These are phyloP conservation scores for Trichophyton equinum DNA, from an alignment of 2,329 filamentous ascomycete species.

Conservation along the genomic window DNA sequence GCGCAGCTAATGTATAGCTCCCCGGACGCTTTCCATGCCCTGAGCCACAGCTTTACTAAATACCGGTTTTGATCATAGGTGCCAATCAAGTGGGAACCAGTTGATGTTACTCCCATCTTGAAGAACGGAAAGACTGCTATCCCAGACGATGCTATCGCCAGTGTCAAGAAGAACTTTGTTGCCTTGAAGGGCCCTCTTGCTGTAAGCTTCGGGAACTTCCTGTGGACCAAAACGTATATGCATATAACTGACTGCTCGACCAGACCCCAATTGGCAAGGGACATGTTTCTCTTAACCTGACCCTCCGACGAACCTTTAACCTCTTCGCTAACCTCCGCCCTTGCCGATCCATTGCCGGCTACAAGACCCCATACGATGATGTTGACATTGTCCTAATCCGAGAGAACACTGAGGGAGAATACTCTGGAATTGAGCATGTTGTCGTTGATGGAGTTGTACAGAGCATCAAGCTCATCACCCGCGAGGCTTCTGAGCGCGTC, in stretches of 20 bases:
- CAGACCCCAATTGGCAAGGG: constrained; percentile 95
- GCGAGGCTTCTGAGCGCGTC: constrained; percentile 86
- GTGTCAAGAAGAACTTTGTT: constrained; percentile 89
- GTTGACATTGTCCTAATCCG: constrained; percentile 96
- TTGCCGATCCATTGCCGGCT: constrained; percentile 91
- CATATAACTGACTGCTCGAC: neutral
- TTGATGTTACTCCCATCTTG: constrained; percentile 86
- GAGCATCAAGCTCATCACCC: constrained; percentile 98
- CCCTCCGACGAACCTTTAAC: constrained; percentile 97
- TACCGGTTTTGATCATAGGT: constrained; percentile 41
- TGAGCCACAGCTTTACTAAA: neutral
- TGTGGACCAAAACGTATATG: neutral
- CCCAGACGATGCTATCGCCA: constrained; percentile 81
- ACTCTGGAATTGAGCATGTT: constrained; percentile 97
- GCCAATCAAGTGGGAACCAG: constrained; percentile 91
- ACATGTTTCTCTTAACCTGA: constrained; percentile 97
- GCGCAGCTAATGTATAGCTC: constrained; percentile 65
- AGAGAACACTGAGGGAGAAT: constrained; percentile 99
- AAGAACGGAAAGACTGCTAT: constrained; percentile 95
- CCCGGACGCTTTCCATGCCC: neutral
- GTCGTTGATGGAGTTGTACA: constrained; percentile 97
- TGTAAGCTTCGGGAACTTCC: constrained; percentile 40
- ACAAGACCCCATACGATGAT: constrained; percentile 95
- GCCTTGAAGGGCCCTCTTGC: constrained; percentile 96
- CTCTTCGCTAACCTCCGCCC: constrained; percentile 98